Conservation (phyloP, 208 protist species). For the Trypanosoma rangeli region DNA sequence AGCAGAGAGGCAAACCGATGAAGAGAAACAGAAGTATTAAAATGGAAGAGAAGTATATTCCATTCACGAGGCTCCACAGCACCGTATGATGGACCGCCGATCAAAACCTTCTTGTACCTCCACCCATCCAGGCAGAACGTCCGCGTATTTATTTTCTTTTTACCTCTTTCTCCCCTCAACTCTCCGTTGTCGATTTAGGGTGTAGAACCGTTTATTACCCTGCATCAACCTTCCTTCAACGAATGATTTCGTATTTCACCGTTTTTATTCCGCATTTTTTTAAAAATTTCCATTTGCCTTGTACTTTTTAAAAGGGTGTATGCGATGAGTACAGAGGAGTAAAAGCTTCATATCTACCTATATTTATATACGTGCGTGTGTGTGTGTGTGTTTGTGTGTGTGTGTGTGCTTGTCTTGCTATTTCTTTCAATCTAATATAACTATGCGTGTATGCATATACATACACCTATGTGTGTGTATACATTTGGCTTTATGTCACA, state of each 20-base stretch:
- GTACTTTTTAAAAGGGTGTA: not conserved
- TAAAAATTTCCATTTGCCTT: not conserved
- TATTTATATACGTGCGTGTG: no score
- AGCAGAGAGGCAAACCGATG: no score
- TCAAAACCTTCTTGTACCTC: not conserved
- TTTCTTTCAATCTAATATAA: not conserved
- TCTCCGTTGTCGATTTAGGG: not conserved
- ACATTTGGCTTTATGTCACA: not conserved
- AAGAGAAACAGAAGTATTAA: no score
- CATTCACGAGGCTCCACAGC: no score
- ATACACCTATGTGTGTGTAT: not conserved
- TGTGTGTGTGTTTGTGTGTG: slow-evolving; percentile 2
- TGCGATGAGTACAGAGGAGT: no score
- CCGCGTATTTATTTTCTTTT: not conserved
- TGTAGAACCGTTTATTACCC: not conserved
- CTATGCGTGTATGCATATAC: not conserved
- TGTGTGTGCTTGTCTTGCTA: slow-evolving; percentile 1
- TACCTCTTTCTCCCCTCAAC: not conserved
- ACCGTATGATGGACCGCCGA: no score
- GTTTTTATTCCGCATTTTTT: slow-evolving; percentile 11
- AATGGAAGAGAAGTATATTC: no score
- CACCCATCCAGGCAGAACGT: not conserved
- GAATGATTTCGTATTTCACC: not conserved
- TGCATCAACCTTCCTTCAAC: not conserved
- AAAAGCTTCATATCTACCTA: not conserved